Percentiles rank a stretch among this genome's conserved stretches.
Conservation (phyloP, 352 stramenopile species). For the Globisporangium apiculatum region DNA sequence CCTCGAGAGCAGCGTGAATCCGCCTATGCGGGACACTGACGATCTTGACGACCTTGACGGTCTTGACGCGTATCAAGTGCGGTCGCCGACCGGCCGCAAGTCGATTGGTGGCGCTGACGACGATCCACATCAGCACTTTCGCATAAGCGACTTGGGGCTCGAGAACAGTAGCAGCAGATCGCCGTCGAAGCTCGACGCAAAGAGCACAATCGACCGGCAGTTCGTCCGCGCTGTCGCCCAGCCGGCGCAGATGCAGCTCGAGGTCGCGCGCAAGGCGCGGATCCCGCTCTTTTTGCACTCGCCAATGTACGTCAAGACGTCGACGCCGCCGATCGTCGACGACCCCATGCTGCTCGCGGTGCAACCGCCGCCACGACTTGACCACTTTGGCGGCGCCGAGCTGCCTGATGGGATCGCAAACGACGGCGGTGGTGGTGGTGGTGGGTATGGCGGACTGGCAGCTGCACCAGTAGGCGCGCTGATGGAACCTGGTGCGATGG, state of each 20-base stretch:
- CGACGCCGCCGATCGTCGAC: constrained; percentile 46
- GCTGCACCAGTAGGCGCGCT: neutral
- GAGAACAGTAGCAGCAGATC: constrained; percentile 2
- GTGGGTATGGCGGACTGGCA: neutral
- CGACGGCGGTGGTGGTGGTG: constrained; percentile 1
- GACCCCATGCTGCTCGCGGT: constrained; percentile 11
- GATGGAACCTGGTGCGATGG: neutral
- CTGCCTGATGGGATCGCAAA: constrained; percentile 13
- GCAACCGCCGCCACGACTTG: constrained; percentile 5
- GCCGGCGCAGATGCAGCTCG: constrained; percentile 81
- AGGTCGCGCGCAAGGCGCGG: constrained; percentile 72
- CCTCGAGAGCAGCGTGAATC: constrained; percentile 32
- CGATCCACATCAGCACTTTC: neutral
- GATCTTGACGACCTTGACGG: constrained; percentile 12
- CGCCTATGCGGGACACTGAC: constrained; percentile 1
- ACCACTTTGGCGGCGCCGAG: constrained; percentile 15
- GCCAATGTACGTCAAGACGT: constrained; percentile 81
- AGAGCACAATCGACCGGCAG: constrained; percentile 52
- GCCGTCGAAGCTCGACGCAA: constrained; percentile 40
- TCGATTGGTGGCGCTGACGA: constrained; percentile 4
- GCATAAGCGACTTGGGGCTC: constrained; percentile 9
- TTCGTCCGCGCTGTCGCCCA: constrained; percentile 63
- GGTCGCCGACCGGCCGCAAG: constrained; percentile 6
- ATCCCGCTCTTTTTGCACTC: constrained; percentile 84
- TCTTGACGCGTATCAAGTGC: constrained; percentile 12